These are phyloP conservation scores for Agaricus bisporus DNA, from an alignment of 768 basidiomycete genomes.

Conservation along the genomic window DNA sequence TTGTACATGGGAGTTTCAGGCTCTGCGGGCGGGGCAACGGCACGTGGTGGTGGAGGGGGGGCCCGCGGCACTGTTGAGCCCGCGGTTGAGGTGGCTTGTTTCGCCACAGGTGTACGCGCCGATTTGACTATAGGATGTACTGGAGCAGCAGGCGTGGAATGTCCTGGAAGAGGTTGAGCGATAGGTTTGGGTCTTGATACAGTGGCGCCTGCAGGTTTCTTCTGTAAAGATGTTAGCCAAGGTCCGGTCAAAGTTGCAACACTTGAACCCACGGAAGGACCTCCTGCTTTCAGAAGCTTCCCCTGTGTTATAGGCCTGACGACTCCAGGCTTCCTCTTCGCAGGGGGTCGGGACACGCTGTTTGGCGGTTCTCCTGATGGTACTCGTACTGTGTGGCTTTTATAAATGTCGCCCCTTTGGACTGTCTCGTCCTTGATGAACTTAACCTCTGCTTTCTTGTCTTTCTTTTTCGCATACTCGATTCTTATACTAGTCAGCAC, in stretches of 20 bases:
- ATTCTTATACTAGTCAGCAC: constrained; percentile 38
- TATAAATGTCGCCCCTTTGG: constrained; percentile 76
- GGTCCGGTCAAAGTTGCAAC: background rate
- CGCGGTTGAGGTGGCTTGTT: constrained; percentile 24
- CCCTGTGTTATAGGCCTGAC: constrained; percentile 83
- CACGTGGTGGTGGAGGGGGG: constrained; percentile 32
- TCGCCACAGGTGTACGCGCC: constrained; percentile 5
- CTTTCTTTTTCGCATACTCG: constrained; percentile 95
- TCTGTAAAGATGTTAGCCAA: constrained; percentile 7
- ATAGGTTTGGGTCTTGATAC: constrained; percentile 49
- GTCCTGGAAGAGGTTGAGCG: constrained; percentile 60
- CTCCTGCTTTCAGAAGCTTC: constrained; percentile 71
- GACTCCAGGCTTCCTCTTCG: constrained; percentile 83
- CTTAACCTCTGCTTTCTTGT: constrained; percentile 84
- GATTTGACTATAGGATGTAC: constrained; percentile 10
- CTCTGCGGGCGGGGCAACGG: constrained; percentile 42
- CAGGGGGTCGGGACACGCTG: constrained; percentile 78
- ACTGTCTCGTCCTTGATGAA: constrained; percentile 87
- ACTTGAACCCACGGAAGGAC: constrained; percentile 52
- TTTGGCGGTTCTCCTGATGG: constrained; percentile 80
- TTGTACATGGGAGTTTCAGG: constrained; percentile 74
- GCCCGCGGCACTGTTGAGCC: constrained; percentile 19
- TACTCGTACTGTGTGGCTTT: constrained; percentile 88
- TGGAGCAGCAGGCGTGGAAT: constrained; percentile 28
- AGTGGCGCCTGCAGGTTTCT: constrained; percentile 41